Evolutionary conservation across 371 early-diverging fungal genomes (phyloP).

Genomic region (Mortierella sp.): DNA sequence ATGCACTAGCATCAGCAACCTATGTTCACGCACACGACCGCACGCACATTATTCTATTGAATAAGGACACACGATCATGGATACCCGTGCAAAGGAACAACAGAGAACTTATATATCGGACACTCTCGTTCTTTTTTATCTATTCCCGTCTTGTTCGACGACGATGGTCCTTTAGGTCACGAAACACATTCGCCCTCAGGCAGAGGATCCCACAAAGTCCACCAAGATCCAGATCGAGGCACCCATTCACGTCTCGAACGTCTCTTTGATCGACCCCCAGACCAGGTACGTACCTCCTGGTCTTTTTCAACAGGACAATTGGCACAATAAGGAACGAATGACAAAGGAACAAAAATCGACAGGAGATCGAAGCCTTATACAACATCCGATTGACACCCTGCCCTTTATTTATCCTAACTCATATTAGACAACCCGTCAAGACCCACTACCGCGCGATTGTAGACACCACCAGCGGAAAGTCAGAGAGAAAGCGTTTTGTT

Average conservation of each 20-base stretch:
- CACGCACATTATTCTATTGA: neutral
- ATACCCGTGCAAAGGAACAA: neutral
- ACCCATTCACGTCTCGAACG: slow-evolving; percentile 76
- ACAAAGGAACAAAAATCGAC: neutral
- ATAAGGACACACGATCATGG: neutral
- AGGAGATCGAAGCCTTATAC: no score
- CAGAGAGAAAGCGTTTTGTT: slow-evolving; percentile 66
- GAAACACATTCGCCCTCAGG: slow-evolving; percentile 66
- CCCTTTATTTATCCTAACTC: neutral
- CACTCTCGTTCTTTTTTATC: neutral
- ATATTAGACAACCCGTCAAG: slow-evolving; percentile 51
- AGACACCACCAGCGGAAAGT: slow-evolving; percentile 52
- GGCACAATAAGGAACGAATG: neutral
- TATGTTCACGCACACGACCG: neutral
- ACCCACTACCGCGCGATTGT: slow-evolving; percentile 45
- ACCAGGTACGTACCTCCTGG: slow-evolving; percentile 55
- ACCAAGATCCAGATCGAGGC: slow-evolving; percentile 68
- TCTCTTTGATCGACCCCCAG: slow-evolving; percentile 74
- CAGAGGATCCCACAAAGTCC: slow-evolving; percentile 64
- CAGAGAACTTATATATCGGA: neutral
- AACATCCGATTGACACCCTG: neutral
- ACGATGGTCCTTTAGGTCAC: slow-evolving; percentile 36
- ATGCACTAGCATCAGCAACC: neutral
- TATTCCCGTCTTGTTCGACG: neutral
- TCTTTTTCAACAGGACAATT: neutral